Evolutionary conservation across 164 flowering plant species (phyloP).

Genomic region (Macadamia tetraphylla): DNA sequence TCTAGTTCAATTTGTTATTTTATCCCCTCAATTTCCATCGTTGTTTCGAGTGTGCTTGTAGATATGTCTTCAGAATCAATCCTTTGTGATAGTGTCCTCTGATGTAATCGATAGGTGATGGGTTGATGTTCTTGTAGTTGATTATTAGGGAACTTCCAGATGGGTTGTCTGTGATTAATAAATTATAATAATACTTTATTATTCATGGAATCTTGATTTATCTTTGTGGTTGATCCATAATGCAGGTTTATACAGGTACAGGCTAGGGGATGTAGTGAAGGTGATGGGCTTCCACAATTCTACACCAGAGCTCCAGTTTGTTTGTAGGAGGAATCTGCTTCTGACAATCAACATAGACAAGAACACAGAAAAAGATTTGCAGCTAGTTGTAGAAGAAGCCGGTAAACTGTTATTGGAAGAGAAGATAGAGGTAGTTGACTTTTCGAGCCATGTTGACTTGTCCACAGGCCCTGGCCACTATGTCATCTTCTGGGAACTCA

Average conservation of each 20-base stretch:
- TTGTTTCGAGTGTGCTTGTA: too few relatives aligned
- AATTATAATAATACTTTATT: too few relatives aligned
- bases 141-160: too few relatives aligned
- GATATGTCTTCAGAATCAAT: too few relatives aligned
- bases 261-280: slow-evolving; percentile 83
- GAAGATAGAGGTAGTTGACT: slow-evolving; percentile 66
- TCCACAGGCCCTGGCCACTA: slow-evolving; percentile 76
- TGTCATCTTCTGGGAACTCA: slow-evolving; percentile 81
- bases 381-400: slow-evolving; percentile 69
- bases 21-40: too few relatives aligned
- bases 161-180: too few relatives aligned
- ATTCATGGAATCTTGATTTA: too few relatives aligned
- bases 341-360: slow-evolving; percentile 90
- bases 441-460: slow-evolving; percentile 61
- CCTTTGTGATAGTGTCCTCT: too few relatives aligned
- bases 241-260: slow-evolving; percentile 90
- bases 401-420: slow-evolving; percentile 41
- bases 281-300: slow-evolving; percentile 77
- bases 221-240: too few relatives aligned
- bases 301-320: slow-evolving; percentile 73
- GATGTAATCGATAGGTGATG: too few relatives aligned
- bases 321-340: slow-evolving; percentile 75
- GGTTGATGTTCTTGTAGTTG: too few relatives aligned
- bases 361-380: slow-evolving; percentile 90
- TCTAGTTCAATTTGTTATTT: too few relatives aligned